phyloP scores from a whole-genome alignment of 495 filamentous ascomycete genomes.

The Aspergillus bridgeri region DNA sequence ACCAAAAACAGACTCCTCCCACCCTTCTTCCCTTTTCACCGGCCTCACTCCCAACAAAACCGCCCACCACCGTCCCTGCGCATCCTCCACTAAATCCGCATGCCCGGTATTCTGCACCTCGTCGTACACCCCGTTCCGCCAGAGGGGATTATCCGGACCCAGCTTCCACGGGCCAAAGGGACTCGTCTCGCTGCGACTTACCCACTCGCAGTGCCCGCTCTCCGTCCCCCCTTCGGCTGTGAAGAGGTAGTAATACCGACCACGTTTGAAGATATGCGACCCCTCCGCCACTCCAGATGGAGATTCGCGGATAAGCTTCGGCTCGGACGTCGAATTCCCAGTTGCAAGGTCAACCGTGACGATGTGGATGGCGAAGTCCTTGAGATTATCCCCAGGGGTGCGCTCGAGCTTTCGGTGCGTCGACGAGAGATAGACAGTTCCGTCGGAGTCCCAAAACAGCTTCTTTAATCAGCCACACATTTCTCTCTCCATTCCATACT shows the following conservation, averaged over 20 bases:
- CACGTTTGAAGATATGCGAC: constrained; percentile 62
- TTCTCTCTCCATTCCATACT: neutral
- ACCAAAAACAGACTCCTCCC: constrained; percentile 41
- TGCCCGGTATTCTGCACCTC: constrained; percentile 43
- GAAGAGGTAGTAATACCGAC: constrained; percentile 65
- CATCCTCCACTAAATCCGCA: constrained; percentile 45
- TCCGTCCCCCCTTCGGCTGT: constrained; percentile 65
- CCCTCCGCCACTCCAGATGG: constrained; percentile 56
- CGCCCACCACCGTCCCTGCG: constrained; percentile 42
- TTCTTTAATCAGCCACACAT: constrained; percentile 6
- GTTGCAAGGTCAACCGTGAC: constrained; percentile 37
- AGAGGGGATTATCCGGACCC: constrained; percentile 36
- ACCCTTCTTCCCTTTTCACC: constrained; percentile 17
- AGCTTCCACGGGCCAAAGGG: constrained; percentile 56
- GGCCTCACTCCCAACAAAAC: constrained; percentile 45
- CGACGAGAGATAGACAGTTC: constrained; percentile 35
- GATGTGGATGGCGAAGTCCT: constrained; percentile 41
- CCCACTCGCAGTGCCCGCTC: constrained; percentile 50
- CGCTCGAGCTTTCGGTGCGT: constrained; percentile 33
- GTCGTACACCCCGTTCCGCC: constrained; percentile 32
- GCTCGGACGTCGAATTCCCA: constrained; percentile 31
- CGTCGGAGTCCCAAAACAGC: constrained; percentile 44
- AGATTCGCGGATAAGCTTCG: constrained; percentile 53
- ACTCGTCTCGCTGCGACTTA: constrained; percentile 33
- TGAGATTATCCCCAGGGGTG: constrained; percentile 23